A percentile compares a stretch with the other conserved stretches of the same genome.
phyloP scores from a whole-genome alignment of 2,329 filamentous ascomycete genomes.

The Neocucurbitaria cava region DNA sequence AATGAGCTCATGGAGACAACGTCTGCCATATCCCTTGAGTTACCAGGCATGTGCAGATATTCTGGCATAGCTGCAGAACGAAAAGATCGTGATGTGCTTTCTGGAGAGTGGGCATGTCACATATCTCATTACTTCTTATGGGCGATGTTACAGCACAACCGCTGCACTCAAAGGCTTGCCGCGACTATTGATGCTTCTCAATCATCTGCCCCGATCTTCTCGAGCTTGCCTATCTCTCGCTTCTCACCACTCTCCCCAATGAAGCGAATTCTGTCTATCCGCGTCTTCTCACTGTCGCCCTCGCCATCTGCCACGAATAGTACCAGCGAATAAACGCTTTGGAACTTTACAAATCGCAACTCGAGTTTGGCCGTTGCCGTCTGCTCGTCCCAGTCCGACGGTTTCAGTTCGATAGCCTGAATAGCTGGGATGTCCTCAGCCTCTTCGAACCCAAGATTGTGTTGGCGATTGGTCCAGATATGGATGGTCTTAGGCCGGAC shows the following conservation, averaged over 20 bases:
- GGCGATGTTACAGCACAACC: background rate
- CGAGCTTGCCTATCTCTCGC: conserved; percentile 89
- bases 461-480: conserved; percentile 85
- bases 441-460: conserved; percentile 94
- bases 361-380: conserved; percentile 60
- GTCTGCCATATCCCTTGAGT: background rate
- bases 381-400: conserved; percentile 73
- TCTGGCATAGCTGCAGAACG: background rate
- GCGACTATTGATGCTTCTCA: background rate
- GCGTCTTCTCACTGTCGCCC: conserved; percentile 83
- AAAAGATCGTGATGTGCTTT: background rate
- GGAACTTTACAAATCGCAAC: conserved; percentile 95
- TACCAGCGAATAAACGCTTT: conserved; percentile 86
- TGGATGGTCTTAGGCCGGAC: conserved; percentile 84
- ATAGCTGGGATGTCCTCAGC: conserved; percentile 84
- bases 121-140: background rate
- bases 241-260: conserved; percentile 92
- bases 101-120: background rate
- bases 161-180: background rate
- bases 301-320: conserved; percentile 85
- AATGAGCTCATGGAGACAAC: background rate
- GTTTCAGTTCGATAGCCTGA: conserved; percentile 76
- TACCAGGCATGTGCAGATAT: background rate
- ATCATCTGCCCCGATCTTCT: conserved; percentile 84
- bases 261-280: conserved; percentile 78